Evolutionary conservation across 2,329 filamentous ascomycete species (phyloP).

Genomic region (Xylariaceae sp.): DNA sequence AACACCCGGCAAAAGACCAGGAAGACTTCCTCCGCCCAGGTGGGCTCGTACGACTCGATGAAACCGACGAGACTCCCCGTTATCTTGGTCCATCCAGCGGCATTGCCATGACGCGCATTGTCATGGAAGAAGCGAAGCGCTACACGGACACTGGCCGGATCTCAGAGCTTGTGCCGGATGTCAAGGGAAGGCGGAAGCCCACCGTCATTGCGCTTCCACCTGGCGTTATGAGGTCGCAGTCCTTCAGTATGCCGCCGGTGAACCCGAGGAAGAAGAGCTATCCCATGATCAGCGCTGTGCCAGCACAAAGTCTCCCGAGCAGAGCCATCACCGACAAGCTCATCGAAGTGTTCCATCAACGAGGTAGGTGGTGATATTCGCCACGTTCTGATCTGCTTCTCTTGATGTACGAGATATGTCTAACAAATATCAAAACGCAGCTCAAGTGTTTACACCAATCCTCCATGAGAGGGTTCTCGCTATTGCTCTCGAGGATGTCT

Average conservation of each 20-base stretch:
- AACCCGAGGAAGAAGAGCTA: conserved; percentile 73
- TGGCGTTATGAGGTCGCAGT: conserved; percentile 57
- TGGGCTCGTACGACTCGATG: conserved; percentile 76
- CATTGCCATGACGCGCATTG: conserved; percentile 86
- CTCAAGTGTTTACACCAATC: conserved; percentile 80
- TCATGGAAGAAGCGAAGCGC: conserved; percentile 95
- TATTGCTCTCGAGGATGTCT: conserved; percentile 73
- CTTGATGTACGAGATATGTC: conserved; percentile 21
- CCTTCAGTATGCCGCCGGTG: conserved; percentile 45
- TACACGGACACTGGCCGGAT: conserved; percentile 89
- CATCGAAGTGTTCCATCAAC: conserved; percentile 78
- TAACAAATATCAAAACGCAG: conserved; percentile 39
- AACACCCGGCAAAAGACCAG: conserved; percentile 62
- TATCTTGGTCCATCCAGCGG: conserved; percentile 93
- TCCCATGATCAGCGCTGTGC: conserved; percentile 79
- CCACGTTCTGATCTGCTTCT: conserved; percentile 5
- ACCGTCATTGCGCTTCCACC: conserved; percentile 22
- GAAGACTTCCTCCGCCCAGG: conserved; percentile 85
- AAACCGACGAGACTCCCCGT: conserved; percentile 77
- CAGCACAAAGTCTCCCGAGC: conserved; percentile 70
- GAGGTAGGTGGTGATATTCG: conserved; percentile 49
- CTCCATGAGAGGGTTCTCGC: conserved; percentile 79
- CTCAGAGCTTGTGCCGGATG: conserved; percentile 80
- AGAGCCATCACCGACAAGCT: conserved; percentile 70
- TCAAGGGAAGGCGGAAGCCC: conserved; percentile 52